Conservation (phyloP, 1,284 basidiomycete species). For the Boletus sp. region DNA sequence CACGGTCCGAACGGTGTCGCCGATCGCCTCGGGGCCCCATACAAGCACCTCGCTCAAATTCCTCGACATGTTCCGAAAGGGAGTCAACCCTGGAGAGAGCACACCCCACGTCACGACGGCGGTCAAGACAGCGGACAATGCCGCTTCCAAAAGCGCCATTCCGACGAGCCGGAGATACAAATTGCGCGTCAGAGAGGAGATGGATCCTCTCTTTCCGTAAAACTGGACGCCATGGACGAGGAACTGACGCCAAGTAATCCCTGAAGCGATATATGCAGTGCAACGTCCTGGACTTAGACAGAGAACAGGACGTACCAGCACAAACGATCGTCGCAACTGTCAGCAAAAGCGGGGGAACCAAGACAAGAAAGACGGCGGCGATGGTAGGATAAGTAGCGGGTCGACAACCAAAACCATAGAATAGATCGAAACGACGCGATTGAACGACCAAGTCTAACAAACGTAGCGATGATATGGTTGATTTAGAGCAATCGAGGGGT, state of each 20-base stretch:
- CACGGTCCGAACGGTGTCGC: slow-evolving; percentile 23
- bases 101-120: slow-evolving; percentile 14
- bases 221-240: slow-evolving; percentile 30
- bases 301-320: slow-evolving; percentile 34
- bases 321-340: slow-evolving; percentile 41
- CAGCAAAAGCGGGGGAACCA: slow-evolving; percentile 53
- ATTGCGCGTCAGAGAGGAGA: slow-evolving; percentile 29
- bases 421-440: slow-evolving; percentile 65
- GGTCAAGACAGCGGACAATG: slow-evolving; percentile 24
- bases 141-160: slow-evolving; percentile 37
- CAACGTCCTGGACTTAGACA: not conserved
- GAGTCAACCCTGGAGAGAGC: slow-evolving; percentile 22
- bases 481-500: not conserved
- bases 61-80: slow-evolving; percentile 17
- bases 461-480: not conserved
- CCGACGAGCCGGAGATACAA: slow-evolving; percentile 43
- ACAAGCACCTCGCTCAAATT: slow-evolving; percentile 14
- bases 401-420: slow-evolving; percentile 60
- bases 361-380: slow-evolving; percentile 51
- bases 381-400: slow-evolving; percentile 54
- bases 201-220: slow-evolving; percentile 19
- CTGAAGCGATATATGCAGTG: slow-evolving; percentile 10
- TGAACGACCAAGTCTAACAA: slow-evolving; percentile 58
- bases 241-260: slow-evolving; percentile 30
- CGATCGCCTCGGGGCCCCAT: slow-evolving; percentile 15